Base-by-base conservation (phyloP, 1,139 yeast genomes). In the Yamadazyma triangularis region DNA sequence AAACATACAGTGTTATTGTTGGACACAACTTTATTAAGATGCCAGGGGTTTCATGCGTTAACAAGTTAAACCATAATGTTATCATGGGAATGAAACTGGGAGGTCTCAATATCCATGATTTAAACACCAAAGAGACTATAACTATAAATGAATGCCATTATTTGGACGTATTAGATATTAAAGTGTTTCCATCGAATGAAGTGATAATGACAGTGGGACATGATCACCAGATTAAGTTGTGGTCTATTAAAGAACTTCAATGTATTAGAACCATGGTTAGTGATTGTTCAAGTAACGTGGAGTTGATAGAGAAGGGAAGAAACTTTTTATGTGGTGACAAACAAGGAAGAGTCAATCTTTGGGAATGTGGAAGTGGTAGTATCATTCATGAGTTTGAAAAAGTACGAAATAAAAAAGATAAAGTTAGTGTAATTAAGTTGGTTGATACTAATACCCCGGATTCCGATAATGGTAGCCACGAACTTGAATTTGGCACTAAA, bases 351-450 rank as follows among this genome's bases (percentile, higher is more conserved):
- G 60, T 79, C 2, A 60, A 58, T 27, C 45, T 84, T 24, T 83
- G 87, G 88, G 91, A 84, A 44, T 73, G 84, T 46, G 80, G 84
- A 0, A 49, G 70, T 2, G 85, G 79, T 0, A 34, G 49, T 13
- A 48, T 55, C 2, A 48, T 80, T 7, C 54, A 67, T 38, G 52
- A 56, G 3, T 64, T 77, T 31, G 32, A 36, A 2, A 51, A 73
- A 32, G 44, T 51, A 2, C 56, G 55, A 21, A 51, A 61, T 33
- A 45, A 47, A 20, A 50, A 38, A 13, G 75, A 57, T 50, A 59
- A 53, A 2, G 56, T 62, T 5, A 58, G 38, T 13, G 51, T 48
- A 22, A 35, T 58, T 4, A 31, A 22, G 32, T 35, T 32, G 11
- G 21, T 28, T 23, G 34, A 32, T 4, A 18, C 29, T 7, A 28